These are phyloP conservation scores for Linum trigynum DNA, from an alignment of 345 rosid species.

Conservation along the genomic window DNA sequence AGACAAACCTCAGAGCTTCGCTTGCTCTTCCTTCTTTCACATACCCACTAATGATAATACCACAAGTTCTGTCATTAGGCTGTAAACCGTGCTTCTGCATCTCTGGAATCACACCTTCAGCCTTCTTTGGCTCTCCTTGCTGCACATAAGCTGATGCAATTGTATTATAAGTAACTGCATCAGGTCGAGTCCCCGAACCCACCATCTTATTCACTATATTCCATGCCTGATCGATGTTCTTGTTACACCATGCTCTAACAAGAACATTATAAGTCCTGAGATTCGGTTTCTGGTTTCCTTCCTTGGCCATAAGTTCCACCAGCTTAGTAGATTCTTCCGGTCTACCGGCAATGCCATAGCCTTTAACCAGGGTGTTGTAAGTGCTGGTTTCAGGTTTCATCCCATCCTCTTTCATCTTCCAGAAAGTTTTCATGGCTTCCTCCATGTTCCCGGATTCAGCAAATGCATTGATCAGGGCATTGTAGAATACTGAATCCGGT, in stretches of 20 bases:
- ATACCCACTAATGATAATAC: slow-evolving; percentile 50
- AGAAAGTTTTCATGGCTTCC: slow-evolving; percentile 35
- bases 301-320: slow-evolving; percentile 38
- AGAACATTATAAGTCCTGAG: slow-evolving; percentile 51
- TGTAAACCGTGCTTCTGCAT: slow-evolving; percentile 32
- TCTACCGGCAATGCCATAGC: slow-evolving; percentile 48
- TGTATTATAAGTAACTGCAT: slow-evolving; percentile 51
- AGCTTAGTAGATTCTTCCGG: slow-evolving; percentile 49
- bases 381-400: slow-evolving; percentile 46
- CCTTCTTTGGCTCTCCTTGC: slow-evolving; percentile 39
- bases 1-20: slow-evolving; percentile 44
- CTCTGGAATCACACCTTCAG: slow-evolving; percentile 36
- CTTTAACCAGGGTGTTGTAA: slow-evolving; percentile 53
- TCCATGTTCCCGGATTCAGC: slow-evolving; percentile 53
- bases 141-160: slow-evolving; percentile 48
- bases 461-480: slow-evolving; percentile 55
- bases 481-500: slow-evolving; percentile 44
- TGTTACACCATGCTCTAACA: slow-evolving; percentile 58
- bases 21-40: slow-evolving; percentile 43
- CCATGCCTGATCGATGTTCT: slow-evolving; percentile 47
- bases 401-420: slow-evolving; percentile 54
- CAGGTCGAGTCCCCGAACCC: slow-evolving; percentile 41
- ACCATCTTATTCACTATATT: slow-evolving; percentile 42
- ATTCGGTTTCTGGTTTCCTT: slow-evolving; percentile 36
- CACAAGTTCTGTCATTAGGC: slow-evolving; percentile 51